Percentiles rank a stretch among this genome's conserved stretches.
Evolutionary conservation across 495 filamentous ascomycete genomes (phyloP).

Genomic region (Aspergillus baeticus): DNA sequence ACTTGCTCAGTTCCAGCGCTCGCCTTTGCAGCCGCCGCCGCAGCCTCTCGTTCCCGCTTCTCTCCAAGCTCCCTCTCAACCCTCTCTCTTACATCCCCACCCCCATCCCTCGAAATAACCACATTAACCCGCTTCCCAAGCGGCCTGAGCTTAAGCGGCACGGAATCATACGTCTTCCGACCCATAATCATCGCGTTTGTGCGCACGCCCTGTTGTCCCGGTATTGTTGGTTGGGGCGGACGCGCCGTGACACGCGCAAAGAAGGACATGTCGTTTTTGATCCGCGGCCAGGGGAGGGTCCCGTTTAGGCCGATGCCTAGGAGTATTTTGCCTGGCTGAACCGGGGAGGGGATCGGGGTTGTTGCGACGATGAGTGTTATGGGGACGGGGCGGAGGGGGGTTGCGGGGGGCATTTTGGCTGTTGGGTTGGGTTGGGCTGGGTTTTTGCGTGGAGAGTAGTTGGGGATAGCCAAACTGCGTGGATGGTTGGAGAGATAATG

Average conservation of each 20-base stretch:
- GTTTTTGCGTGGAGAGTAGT: no score
- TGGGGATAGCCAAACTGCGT: no score
- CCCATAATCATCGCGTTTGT: conserved; percentile 93
- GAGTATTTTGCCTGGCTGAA: conserved; percentile 44
- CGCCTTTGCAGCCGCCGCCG: conserved; percentile 12
- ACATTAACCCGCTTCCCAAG: conserved; percentile 75
- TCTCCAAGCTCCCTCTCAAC: conserved; percentile 25
- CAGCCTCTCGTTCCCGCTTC: conserved; percentile 17
- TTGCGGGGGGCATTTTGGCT: not conserved
- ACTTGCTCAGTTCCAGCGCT: conserved; percentile 2
- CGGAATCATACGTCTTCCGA: conserved; percentile 90
- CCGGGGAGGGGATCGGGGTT: conserved; percentile 30
- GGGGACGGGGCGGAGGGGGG: conserved; percentile 19
- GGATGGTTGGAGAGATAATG: no score
- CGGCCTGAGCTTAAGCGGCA: conserved; percentile 75
- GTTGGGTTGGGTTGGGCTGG: not conserved
- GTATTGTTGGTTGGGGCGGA: conserved; percentile 16
- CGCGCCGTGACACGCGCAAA: conserved; percentile 90
- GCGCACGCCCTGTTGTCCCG: conserved; percentile 9
- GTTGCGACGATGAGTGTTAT: conserved; percentile 46
- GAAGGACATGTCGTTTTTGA: conserved; percentile 89
- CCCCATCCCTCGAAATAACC: conserved; percentile 60
- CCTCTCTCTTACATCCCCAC: conserved; percentile 26
- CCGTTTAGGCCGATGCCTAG: conserved; percentile 86
- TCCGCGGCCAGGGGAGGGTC: conserved; percentile 81